phyloP scores from a whole-genome alignment of 495 filamentous ascomycete genomes.

The Xylaria bambusicola region DNA sequence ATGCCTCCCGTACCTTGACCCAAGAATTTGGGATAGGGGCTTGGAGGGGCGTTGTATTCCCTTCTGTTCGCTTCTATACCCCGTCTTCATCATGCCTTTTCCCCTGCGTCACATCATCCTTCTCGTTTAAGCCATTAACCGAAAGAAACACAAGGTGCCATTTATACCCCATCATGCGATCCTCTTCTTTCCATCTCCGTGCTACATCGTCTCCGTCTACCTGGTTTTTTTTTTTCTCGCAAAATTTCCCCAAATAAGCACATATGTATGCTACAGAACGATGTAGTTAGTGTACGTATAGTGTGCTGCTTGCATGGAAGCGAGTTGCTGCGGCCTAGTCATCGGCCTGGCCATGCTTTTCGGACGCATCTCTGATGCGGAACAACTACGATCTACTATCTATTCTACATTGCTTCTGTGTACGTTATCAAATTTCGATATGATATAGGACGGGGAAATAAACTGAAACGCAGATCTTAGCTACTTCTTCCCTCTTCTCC shows the following conservation, averaged over 20 bases:
- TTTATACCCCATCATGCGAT: neutral
- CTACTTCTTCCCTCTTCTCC: neutral
- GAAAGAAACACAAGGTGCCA: neutral
- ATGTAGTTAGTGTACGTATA: neutral
- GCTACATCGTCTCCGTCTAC: neutral
- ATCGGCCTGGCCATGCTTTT: neutral
- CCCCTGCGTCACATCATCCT: neutral
- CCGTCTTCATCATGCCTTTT: neutral
- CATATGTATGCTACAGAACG: neutral
- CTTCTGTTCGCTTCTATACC: neutral
- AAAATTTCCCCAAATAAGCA: neutral
- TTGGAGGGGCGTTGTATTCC: neutral
- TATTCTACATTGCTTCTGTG: too few relatives aligned
- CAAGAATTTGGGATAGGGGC: conserved; percentile 2
- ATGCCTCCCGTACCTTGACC: neutral
- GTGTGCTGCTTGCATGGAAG: neutral
- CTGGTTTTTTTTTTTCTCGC: neutral
- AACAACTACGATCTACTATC: too few relatives aligned
- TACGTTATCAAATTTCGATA: too few relatives aligned
- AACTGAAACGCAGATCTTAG: neutral
- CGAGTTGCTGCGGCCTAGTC: neutral
- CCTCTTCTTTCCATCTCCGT: neutral
- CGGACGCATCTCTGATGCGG: neutral
- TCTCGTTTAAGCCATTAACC: neutral
- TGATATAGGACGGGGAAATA: neutral